Base-by-base conservation (phyloP, 176 grass and related monocot species). In the Canna indica region DNA sequence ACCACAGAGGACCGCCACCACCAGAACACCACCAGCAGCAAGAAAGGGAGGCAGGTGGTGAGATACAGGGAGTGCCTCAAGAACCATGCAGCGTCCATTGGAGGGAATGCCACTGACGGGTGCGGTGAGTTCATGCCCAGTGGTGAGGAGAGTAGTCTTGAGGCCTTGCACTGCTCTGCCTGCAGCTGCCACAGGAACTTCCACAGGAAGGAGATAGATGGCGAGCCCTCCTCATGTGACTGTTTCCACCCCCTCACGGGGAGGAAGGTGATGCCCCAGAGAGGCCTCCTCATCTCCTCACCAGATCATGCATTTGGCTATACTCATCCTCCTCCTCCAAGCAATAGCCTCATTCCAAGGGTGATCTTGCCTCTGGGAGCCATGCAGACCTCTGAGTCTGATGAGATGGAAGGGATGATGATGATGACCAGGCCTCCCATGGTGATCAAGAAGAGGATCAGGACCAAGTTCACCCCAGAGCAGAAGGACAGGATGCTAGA, bases 41-140 rank as follows among this genome's bases (percentile, higher is more conserved):
- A 39, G 34, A 36, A 67, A 52, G 63, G 57, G 76, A 73, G 0
- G 67, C 41, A 42, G 72, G 66, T 4, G 58, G 74, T 89, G 36
- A 88, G 77, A 77, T 95, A 95, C 87, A 77, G 82, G 33, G 91
- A 95, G 76, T 95, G 91, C 84, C 82, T 90, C n/a, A 95, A 90
- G 82, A 95, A 95, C 85, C 91, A 95, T 78, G 91, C 91, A 72
- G 87, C 87, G 8, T 68, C 85, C 53, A 95, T 95, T n/a, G 91
- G 87, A 45, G 91, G 91, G 45, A 91, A 75, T 52, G 91, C 91
- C 5, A 91, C 85, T 8, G 91, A 91, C 61, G 91, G 91, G 41
- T 95, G 91, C 63, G 91, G 85, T 10, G 87, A 95, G 77, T 95
- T 95, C 87, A 88, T 95, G 87, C 82, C 91, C 0, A 84, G 84